Conservation (phyloP, 257 asterid species). For the Capsicum rhomboideum region DNA sequence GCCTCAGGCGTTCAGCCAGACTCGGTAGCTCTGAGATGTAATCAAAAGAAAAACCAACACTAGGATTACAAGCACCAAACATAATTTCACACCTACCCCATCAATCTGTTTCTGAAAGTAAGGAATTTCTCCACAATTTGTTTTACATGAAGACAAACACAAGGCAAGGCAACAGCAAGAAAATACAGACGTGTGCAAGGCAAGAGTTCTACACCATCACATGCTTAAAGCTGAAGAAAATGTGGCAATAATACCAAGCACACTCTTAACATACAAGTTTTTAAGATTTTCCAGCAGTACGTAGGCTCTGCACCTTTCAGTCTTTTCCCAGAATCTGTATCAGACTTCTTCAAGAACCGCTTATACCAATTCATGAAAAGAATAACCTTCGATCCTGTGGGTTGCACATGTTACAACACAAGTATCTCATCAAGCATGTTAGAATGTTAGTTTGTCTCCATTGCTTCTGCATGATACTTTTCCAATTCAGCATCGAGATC, state of each 20-base stretch:
- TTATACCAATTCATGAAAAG: not conserved
- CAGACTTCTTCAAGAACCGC: not conserved
- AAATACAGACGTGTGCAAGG: not conserved
- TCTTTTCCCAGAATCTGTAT: not conserved
- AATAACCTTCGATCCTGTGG: not conserved
- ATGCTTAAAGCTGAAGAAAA: not conserved
- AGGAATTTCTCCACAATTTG: not conserved
- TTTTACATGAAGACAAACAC: not conserved
- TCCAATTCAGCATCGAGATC: constrained; percentile 73
- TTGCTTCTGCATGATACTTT: constrained; percentile 52
- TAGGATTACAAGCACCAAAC: not conserved
- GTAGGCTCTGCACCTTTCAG: not conserved
- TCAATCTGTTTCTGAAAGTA: not conserved
- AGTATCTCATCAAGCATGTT: not conserved
- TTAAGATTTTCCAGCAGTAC: not conserved
- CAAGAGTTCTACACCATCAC: not conserved
- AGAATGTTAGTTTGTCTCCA: constrained; percentile 29
- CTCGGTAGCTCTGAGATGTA: not conserved
- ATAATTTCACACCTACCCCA: not conserved
- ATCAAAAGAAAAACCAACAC: not conserved
- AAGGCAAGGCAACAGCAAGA: not conserved
- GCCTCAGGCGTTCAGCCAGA: not conserved
- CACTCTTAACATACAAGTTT: not conserved
- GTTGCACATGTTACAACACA: not conserved
- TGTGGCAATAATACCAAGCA: not conserved